Conservation (phyloP, 2,329 filamentous ascomycete genomes). For the Alternaria novae-zelandiae region DNA sequence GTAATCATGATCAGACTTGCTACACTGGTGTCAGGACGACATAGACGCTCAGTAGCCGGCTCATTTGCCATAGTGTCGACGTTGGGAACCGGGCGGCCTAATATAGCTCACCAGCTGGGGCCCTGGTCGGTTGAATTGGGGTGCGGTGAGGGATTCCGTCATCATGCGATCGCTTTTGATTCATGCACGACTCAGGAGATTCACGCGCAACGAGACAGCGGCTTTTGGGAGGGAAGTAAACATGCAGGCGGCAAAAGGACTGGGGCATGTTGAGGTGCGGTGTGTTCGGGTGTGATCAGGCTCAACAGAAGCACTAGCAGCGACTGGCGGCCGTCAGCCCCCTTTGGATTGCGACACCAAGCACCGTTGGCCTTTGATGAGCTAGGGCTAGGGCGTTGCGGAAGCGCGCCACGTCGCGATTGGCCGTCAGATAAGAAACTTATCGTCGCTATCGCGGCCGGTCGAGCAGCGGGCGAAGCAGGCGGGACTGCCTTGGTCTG, state of each 20-base stretch:
- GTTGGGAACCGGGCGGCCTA: slow-evolving; percentile 32
- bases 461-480: slow-evolving; percentile 22
- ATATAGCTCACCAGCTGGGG: slow-evolving; percentile 25
- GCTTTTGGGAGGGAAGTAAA: not conserved
- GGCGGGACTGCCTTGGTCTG: slow-evolving; percentile 26
- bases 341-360: slow-evolving; percentile 32
- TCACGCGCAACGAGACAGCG: not conserved
- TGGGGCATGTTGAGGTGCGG: slow-evolving; percentile 21
- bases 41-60: slow-evolving; percentile 20
- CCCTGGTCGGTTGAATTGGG: slow-evolving; percentile 9
- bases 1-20: slow-evolving; percentile 14
- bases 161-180: slow-evolving; percentile 18
- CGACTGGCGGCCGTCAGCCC: slow-evolving; percentile 25
- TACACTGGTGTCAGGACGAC: slow-evolving; percentile 7
- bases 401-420: slow-evolving; percentile 33
- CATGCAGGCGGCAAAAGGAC: not conserved
- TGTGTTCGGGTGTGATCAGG: slow-evolving; percentile 14
- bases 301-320: slow-evolving; percentile 31
- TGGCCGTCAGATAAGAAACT: slow-evolving; percentile 22
- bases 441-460: slow-evolving; percentile 34
- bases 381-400: slow-evolving; percentile 29
- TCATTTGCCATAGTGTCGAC: slow-evolving; percentile 16
- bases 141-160: slow-evolving; percentile 23
- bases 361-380: slow-evolving; percentile 25
- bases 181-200: slow-evolving; percentile 31